Evolutionary conservation across 345 rosid genomes (phyloP), one percentile per base, ranked within the genome.

Genomic region (Bruguiera sexangula): DNA sequence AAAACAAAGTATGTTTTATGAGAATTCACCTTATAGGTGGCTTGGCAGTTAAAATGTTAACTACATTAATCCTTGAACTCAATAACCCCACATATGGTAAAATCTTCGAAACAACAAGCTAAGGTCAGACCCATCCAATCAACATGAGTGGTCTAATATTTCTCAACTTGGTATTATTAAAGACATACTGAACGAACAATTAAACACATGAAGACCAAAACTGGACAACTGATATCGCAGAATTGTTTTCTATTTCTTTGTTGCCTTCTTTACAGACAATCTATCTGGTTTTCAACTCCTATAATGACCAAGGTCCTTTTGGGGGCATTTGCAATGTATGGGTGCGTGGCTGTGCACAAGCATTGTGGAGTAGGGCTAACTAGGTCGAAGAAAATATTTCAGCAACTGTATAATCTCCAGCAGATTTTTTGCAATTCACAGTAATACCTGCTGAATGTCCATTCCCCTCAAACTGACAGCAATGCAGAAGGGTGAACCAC

Each of bases 401-500:
- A 24, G 60, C 60, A 20, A 43, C 16, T 15, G 19, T 11, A 43
- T 56, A 56, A 24, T 56, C 29, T 21, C 24, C 31, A 21, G 60
- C 6, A 56, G 18, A 21, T 56, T 56, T 56, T 31, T 5, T 24
- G 30, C 26, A 56, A 56, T 56, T 56, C 31, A 24, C 29, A 56
- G 31, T 27, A 56, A 21, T 78, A 90, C 99, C 88, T 80, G 92
- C 76, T 86, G 87, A 75, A 77, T 74, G 81, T 95, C 92, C 83
- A 81, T 76, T 62, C 96, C 96, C 77, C 99, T 84, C 32, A 52
- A 74, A 82, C 89, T 82, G 67, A 95, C 86, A 77, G 98, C 96
- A 77, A 90, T 69, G 76, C 99, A 92, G 75, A 80, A 79, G 30
- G 75, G 85, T 19, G 99, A 92, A 62, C 99, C 98, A 71, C 98